Evolutionary conservation across 2,329 filamentous ascomycete genomes (phyloP).

Genomic region (Xylaria multiplex): DNA sequence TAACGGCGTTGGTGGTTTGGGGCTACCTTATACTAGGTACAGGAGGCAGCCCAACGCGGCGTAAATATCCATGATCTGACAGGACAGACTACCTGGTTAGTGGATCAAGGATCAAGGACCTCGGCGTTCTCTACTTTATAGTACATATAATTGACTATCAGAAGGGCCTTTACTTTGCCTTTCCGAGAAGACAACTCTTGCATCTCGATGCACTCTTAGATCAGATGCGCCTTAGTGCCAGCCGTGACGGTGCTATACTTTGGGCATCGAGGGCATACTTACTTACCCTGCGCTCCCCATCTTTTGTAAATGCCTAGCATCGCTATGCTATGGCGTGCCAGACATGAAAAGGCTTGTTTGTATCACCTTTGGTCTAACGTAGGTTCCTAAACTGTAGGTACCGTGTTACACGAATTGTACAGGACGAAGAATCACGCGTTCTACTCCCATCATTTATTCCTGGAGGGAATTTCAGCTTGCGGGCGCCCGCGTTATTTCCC

Average conservation of each 20-base stretch:
- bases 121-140: constrained; percentile 21
- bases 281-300: neutral
- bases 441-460: constrained; percentile 17
- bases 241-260: neutral
- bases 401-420: neutral
- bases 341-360: neutral
- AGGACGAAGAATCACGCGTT: neutral
- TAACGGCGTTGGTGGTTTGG: constrained; percentile 46
- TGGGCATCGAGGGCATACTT: neutral
- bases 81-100: constrained; percentile 17
- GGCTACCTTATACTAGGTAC: constrained; percentile 11
- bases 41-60: constrained; percentile 33
- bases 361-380: neutral
- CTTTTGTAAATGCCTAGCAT: neutral
- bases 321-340: neutral
- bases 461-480: neutral
- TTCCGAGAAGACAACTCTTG: constrained; percentile 6
- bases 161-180: constrained; percentile 3
- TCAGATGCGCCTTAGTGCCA: neutral
- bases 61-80: constrained; percentile 30
- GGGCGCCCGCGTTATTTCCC: neutral
- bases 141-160: constrained; percentile 21
- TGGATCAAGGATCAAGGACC: constrained; percentile 13
- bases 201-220: constrained; percentile 1
- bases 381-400: neutral